phyloP scores from a whole-genome alignment of 805 yeast genomes.

The Saturnispora saitoi region DNA sequence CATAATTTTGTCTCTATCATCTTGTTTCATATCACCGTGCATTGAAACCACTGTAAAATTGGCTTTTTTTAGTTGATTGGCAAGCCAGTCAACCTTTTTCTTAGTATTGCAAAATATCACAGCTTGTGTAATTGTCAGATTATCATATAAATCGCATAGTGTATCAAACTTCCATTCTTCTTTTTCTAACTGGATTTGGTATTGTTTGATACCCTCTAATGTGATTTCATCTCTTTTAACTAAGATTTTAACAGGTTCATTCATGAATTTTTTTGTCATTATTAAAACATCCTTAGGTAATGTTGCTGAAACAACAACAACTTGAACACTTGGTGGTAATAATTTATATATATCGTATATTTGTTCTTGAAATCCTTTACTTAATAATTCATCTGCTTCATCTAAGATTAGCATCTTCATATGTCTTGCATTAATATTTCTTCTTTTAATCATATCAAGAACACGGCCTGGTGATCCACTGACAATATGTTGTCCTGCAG shows the following conservation, averaged over 20 bases:
- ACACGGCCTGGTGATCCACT: constrained; percentile 99
- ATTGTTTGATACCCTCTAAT: constrained; percentile 91
- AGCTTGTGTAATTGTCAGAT: constrained; percentile 92
- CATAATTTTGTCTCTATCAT: constrained; percentile 92
- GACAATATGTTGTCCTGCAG: constrained; percentile 76
- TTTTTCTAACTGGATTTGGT: constrained; percentile 79
- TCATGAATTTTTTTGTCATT: constrained; percentile 85
- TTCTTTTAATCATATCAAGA: constrained; percentile 79
- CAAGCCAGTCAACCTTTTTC: constrained; percentile 86
- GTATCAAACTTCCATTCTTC: constrained; percentile 95
- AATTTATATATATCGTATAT: constrained; percentile 84
- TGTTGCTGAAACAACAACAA: constrained; percentile 91
- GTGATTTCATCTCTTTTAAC: constrained; percentile 93
- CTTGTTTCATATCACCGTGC: constrained; percentile 96
- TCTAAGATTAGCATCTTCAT: constrained; percentile 85
- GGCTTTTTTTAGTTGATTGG: constrained; percentile 66
- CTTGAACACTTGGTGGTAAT: constrained; percentile 81
- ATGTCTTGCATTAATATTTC: constrained; percentile 62
- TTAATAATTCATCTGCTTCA: constrained; percentile 93
- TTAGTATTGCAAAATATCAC: constrained; percentile 97
- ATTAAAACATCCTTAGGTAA: constrained; percentile 86
- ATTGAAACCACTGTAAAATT: constrained; percentile 91
- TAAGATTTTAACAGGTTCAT: constrained; percentile 86
- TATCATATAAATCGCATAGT: constrained; percentile 88
- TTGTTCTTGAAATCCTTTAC: constrained; percentile 92